These are phyloP conservation scores for Volvariella volvacea DNA, from an alignment of 1,284 basidiomycete species.

Conservation along the genomic window DNA sequence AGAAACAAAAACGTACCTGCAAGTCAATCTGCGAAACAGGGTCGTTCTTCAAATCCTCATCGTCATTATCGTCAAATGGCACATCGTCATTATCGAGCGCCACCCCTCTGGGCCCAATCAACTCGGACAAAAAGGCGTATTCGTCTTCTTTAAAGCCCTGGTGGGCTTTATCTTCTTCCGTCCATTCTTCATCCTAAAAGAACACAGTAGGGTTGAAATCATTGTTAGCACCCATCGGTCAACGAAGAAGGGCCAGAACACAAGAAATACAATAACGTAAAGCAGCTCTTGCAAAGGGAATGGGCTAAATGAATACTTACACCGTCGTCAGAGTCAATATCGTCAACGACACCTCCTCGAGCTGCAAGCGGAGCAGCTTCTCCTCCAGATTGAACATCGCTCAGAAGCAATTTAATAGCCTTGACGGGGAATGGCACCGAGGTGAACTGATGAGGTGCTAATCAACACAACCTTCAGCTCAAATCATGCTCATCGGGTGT, in stretches of 20 bases:
- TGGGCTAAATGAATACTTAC: constrained; percentile 35
- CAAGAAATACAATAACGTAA: constrained; percentile 5
- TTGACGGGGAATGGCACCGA: constrained; percentile 86
- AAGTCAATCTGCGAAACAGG: constrained; percentile 86
- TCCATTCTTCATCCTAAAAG: constrained; percentile 79
- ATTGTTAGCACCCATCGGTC: no score
- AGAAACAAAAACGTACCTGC: constrained; percentile 47
- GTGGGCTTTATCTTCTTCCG: constrained; percentile 60
- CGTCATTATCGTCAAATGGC: constrained; percentile 55
- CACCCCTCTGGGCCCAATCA: constrained; percentile 60
- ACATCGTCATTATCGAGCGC: constrained; percentile 71
- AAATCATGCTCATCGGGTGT: no score
- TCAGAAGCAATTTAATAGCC: constrained; percentile 82
- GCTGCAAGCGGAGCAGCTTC: constrained; percentile 59
- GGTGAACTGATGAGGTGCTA: constrained; percentile 84
- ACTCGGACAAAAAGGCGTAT: constrained; percentile 60
- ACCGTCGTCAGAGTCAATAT: constrained; percentile 71
- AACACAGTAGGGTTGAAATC: background rate
- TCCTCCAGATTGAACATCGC: constrained; percentile 72
- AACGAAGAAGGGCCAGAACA: no score
- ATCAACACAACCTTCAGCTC: constrained; percentile 2
- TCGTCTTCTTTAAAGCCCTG: constrained; percentile 57
- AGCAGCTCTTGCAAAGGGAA: background rate
- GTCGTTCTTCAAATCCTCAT: constrained; percentile 85
- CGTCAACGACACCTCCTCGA: constrained; percentile 33